Evolutionary conservation across 495 filamentous ascomycete species (phyloP), one percentile per base, ranked within the genome.

Genomic region (Aspergillus funiculosus): DNA sequence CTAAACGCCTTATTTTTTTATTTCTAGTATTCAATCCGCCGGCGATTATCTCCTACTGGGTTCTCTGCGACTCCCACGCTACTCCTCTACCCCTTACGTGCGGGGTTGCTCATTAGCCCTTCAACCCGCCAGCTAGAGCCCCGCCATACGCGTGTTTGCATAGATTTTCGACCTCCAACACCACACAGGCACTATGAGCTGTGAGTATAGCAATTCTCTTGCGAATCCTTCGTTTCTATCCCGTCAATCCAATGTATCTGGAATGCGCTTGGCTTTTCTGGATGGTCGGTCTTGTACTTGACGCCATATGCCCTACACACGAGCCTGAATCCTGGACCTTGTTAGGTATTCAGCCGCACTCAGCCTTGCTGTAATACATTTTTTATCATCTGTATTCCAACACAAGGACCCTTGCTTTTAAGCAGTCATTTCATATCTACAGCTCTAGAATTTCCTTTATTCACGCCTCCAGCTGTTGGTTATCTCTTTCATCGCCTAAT

Each of bases 121-220:
- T 47, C 40, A 31, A 45, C 45, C 48, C 51, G 39, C 40, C 36
- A 32, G 35, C 22, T 36, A 41, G 28, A 59, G n/a, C 43, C 52
- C 50, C 56, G 50, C 52, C 55, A 47, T 54, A 54, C 41, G 51
- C 30, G 10, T 19, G 11, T 20, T 20, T 26, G 15, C 25, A 30
- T 52, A 31, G 14, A 38, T 29, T 32, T 36, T 39, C 26, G 22
- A 20, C 40, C 46, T 20, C 29, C 44, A 37, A 14, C 22, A 26
- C 40, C 32, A 32, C 43, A 50, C 57, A 52, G 57, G 32, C 61
- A 66, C 53, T 49, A 74, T 74, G 71, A 72, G 67, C 59, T 72
- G 71, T 74, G 51, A 69, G 70, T 73, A 40, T 43, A 52, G 13
- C 34, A 29, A 31, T 52, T 26, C 17, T 11, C 35, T 50, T 14